Evolutionary conservation across 768 basidiomycete genomes (phyloP).

Genomic region (Lentinula guzmanii): DNA sequence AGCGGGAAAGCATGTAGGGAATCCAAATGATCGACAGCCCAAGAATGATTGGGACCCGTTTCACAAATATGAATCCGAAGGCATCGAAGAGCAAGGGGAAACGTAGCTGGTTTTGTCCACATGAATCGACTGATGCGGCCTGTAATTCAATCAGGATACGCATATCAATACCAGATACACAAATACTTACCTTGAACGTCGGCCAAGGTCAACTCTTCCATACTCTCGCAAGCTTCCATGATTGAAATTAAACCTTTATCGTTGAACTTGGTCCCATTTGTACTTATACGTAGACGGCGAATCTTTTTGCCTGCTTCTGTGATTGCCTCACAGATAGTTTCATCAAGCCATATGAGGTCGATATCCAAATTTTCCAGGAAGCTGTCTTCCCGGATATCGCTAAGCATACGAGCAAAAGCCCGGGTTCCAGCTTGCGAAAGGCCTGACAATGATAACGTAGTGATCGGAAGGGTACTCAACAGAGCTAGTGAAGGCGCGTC

Average conservation of each 20-base stretch:
- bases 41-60: conserved; percentile 29
- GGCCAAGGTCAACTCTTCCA: conserved; percentile 26
- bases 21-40: conserved; percentile 30
- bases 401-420: conserved; percentile 20
- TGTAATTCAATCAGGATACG: conserved; percentile 5
- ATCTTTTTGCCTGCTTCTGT: conserved; percentile 23
- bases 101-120: conserved; percentile 24
- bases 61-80: conserved; percentile 24
- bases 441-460: conserved; percentile 22
- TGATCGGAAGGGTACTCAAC: conserved; percentile 20
- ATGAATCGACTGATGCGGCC: conserved; percentile 28
- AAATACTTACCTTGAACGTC: conserved; percentile 28
- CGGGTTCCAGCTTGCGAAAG: conserved; percentile 29
- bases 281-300: conserved; percentile 23
- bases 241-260: conserved; percentile 26
- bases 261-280: conserved; percentile 30
- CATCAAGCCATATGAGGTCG: conserved; percentile 35
- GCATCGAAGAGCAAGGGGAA: conserved; percentile 19
- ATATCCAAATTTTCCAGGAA: conserved; percentile 23
- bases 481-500: conserved; percentile 29
- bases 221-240: conserved; percentile 25
- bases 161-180: neutral
- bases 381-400: conserved; percentile 21
- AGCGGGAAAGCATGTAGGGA: conserved; percentile 26
- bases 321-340: conserved; percentile 26